phyloP scores from a whole-genome alignment of 1,284 basidiomycete genomes.

The Vanrija humicola region DNA sequence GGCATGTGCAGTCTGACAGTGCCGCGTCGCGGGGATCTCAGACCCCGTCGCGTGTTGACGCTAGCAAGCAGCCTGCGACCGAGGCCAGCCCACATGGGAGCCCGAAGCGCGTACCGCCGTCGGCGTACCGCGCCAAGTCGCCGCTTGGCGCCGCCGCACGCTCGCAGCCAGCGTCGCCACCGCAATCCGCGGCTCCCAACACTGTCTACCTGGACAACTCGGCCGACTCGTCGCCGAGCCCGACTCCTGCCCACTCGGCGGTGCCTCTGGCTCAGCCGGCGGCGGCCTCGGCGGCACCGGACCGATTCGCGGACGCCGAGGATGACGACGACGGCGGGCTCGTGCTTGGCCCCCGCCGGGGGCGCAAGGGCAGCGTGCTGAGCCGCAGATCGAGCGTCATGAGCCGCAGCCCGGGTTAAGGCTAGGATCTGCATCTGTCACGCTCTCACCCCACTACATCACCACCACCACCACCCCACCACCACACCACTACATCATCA shows the following conservation, averaged over 20 bases:
- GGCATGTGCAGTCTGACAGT: not conserved
- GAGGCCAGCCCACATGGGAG: not conserved
- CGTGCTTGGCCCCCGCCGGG: not conserved
- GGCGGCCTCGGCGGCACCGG: not conserved
- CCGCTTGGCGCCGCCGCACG: slow-evolving; percentile 1
- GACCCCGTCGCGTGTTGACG: no score
- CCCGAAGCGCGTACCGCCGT: not conserved
- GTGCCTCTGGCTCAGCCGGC: not conserved
- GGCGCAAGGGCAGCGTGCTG: not conserved
- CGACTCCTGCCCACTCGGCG: not conserved
- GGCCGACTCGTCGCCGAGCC: no score
- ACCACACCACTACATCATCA: no score
- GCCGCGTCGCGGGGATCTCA: no score
- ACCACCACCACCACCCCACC: no score
- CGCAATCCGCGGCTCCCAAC: not conserved
- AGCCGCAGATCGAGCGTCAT: not conserved
- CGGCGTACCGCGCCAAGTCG: slow-evolving; percentile 11
- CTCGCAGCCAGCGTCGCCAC: not conserved
- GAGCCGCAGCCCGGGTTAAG: not conserved
- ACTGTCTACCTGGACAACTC: no score
- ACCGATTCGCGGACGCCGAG: slow-evolving; percentile 7
- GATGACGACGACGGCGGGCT: slow-evolving; percentile 9
- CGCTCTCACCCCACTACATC: no score
- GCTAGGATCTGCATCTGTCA: no score
- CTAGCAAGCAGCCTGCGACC: not conserved